Evolutionary conservation across 2,329 filamentous ascomycete genomes (phyloP), one percentile per base, ranked within the genome.

Genomic region (Ascochyta clinopodiicola): DNA sequence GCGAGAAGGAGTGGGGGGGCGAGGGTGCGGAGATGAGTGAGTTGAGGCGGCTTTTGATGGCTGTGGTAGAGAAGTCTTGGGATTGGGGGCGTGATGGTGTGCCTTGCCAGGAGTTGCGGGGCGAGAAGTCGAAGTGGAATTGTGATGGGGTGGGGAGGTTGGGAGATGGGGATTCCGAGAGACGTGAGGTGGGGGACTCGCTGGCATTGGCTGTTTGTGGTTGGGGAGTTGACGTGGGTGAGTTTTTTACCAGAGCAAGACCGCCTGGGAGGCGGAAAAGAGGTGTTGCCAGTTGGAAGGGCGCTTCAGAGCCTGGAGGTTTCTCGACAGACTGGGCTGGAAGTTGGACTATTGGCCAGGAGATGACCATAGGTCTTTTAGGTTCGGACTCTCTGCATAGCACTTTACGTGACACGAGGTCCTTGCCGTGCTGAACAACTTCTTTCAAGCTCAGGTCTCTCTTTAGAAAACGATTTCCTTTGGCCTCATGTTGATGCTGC

Each of bases 251-350:
- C 3, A 70, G 21, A 4, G 63, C 61, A 6, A 68, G 57, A 0
- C 69, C 66, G 8, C 63, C 59, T 2, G 69, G 68, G 12, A 71
- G 59, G 6, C 63, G 65, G 8, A 71, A 39, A 2, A 70, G 38
- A 10, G 61, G 62, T 6, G 44, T 60, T 5, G 57, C 44, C 3
- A 56, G 37, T 42, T 61, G 49, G 12, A 60, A 59, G 12, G 54
- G 25, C 9, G 47, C n/a, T 21, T 32, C 24, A 4, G 44, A 52
- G 9, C 44, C 10, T 13, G 29, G 12, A 2, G 39, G n/a, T 22
- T 50, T 27, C 34, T 51, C 46, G 10, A 27, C 9, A 19, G 37
- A 8, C 15, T 36, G 12, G 5, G 21, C 6, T n/a, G 29, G 27
- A n/a, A 31, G 39, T 8, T 50, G 51, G 5, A 22, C 35, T 8